These are phyloP conservation scores for Fonsecaea multimorphosa DNA, from an alignment of 2,329 filamentous ascomycete species.

Conservation along the genomic window DNA sequence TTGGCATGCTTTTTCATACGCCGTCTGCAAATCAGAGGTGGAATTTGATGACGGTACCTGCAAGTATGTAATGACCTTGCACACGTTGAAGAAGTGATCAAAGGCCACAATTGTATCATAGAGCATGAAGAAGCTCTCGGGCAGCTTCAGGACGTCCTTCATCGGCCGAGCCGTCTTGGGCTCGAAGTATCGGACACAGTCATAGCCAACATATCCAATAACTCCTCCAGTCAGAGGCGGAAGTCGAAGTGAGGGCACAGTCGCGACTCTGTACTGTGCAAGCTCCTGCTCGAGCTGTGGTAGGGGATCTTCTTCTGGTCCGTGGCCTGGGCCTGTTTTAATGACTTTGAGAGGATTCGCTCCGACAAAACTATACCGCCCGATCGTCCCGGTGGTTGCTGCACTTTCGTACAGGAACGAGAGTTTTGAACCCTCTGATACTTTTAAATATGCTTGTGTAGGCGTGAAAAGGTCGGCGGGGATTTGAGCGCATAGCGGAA, in stretches of 20 bases:
- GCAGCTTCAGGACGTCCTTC: constrained; percentile 85
- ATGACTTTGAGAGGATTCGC: constrained; percentile 79
- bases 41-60: constrained; percentile 65
- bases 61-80: constrained; percentile 93
- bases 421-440: constrained; percentile 63
- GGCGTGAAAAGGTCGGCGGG: constrained; percentile 93
- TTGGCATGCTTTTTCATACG: constrained; percentile 71
- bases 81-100: constrained; percentile 89
- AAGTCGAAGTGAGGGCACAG: constrained; percentile 79
- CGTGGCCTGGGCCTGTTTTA: constrained; percentile 85
- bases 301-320: constrained; percentile 81
- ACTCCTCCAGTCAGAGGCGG: constrained; percentile 90
- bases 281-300: constrained; percentile 82
- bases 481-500: constrained; percentile 83
- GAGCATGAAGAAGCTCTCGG: constrained; percentile 95
- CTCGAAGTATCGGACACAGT: constrained; percentile 97
- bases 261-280: constrained; percentile 75
- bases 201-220: constrained; percentile 96
- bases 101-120: constrained; percentile 94
- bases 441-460: constrained; percentile 90
- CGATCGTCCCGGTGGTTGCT: constrained; percentile 86
- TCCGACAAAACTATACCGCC: constrained; percentile 93
- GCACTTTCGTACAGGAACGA: constrained; percentile 97
- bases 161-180: constrained; percentile 90
- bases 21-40: constrained; percentile 62